Conservation (phyloP, 2,329 filamentous ascomycete genomes). For the Monilinia laxa region DNA sequence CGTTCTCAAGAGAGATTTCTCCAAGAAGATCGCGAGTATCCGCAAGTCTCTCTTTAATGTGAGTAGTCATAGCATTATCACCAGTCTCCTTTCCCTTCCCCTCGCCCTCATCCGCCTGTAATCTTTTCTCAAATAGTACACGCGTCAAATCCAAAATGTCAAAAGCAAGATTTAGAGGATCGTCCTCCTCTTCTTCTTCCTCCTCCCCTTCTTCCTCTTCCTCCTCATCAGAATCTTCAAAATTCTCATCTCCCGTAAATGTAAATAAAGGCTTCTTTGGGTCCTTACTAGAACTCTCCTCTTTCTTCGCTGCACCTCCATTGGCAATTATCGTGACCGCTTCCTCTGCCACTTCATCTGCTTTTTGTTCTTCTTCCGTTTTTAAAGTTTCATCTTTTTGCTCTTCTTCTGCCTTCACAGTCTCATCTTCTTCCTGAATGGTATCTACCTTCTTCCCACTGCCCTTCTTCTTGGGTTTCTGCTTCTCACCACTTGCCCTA, state of each 20-base stretch:
- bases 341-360: constrained; percentile 49
- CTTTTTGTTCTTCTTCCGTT: constrained; percentile 44
- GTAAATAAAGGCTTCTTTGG: constrained; percentile 80
- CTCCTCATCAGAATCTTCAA: constrained; percentile 77
- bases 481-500: constrained; percentile 62
- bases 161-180: constrained; percentile 74
- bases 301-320: constrained; percentile 38
- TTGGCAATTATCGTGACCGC: constrained; percentile 44
- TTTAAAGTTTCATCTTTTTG: constrained; percentile 47
- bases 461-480: constrained; percentile 47
- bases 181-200: constrained; percentile 53
- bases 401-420: constrained; percentile 55
- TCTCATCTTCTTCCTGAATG: constrained; percentile 49
- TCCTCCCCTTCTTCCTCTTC: constrained; percentile 51
- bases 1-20: constrained; percentile 96
- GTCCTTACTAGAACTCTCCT: constrained; percentile 40
- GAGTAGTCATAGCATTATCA: constrained; percentile 47
- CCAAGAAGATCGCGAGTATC: constrained; percentile 93
- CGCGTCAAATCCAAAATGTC: constrained; percentile 81
- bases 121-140: constrained; percentile 59
- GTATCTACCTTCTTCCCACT: constrained; percentile 45
- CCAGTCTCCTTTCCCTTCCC: constrained; percentile 49
- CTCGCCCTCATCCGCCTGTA: constrained; percentile 47
- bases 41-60: constrained; percentile 72
- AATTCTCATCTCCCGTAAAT: constrained; percentile 92